Evolutionary conservation across 495 filamentous ascomycete species (phyloP).

Genomic region (Penicillium diatomitis): DNA sequence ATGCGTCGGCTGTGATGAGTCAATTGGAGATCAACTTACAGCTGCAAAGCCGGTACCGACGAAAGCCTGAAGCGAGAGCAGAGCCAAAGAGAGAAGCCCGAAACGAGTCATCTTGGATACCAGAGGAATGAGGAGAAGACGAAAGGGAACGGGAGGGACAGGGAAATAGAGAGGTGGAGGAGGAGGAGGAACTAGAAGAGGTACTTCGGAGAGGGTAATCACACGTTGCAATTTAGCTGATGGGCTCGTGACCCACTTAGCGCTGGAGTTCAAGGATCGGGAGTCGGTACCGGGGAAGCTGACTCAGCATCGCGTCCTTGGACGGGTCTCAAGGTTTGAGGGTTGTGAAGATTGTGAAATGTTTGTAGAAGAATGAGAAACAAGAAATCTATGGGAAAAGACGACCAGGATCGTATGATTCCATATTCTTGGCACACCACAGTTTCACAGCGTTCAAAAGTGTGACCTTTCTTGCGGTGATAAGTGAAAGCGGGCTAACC

Average conservation of each 20-base stretch:
- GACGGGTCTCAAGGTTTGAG: background rate
- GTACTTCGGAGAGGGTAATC: slow-evolving; percentile 11
- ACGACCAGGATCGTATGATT: too few species aligned
- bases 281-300: slow-evolving; percentile 12
- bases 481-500: background rate
- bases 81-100: slow-evolving; percentile 59
- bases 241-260: too few species aligned
- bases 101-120: slow-evolving; percentile 58
- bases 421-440: too few species aligned
- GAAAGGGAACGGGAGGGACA: slow-evolving; percentile 11
- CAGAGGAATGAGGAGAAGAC: slow-evolving; percentile 1
- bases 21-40: slow-evolving; percentile 39
- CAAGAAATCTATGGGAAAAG: slow-evolving; percentile 1
- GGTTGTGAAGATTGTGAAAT: slow-evolving; percentile 6
- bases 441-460: too few species aligned
- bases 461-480: too few species aligned
- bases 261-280: background rate
- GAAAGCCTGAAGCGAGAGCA: slow-evolving; percentile 60
- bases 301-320: slow-evolving; percentile 11
- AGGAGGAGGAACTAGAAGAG: background rate
- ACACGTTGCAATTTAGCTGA: slow-evolving; percentile 19
- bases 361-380: slow-evolving; percentile 5
- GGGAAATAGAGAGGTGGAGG: slow-evolving; percentile 2
- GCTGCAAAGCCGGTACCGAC: slow-evolving; percentile 51
- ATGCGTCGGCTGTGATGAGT: slow-evolving; percentile 1